Evolutionary conservation across 805 yeast species (phyloP).

Genomic region (Spathaspora boniae): DNA sequence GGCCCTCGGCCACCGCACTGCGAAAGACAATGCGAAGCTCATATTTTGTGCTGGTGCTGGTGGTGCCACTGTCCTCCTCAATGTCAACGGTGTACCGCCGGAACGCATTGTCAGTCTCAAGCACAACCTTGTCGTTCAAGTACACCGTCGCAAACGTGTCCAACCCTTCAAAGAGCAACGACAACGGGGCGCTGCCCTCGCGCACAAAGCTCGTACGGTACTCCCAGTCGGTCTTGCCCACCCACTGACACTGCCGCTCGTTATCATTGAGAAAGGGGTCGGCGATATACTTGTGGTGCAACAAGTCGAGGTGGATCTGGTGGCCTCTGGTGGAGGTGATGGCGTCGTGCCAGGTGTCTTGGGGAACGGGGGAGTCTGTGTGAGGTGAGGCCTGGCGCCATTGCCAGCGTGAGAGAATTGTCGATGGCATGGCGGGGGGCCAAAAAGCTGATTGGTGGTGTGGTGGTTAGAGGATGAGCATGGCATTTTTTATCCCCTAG

Average conservation of each 20-base stretch:
- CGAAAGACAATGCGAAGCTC: slow-evolving; percentile 32
- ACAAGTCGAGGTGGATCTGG: slow-evolving; percentile 41
- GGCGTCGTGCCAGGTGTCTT: slow-evolving; percentile 1
- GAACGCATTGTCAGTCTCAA: slow-evolving; percentile 42
- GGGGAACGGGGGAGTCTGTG: not conserved
- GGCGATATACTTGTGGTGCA: slow-evolving; percentile 32
- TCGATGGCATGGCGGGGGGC: not conserved
- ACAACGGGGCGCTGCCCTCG: slow-evolving; percentile 11
- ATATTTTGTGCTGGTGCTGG: too few relatives aligned
- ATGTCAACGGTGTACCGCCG: slow-evolving; percentile 28
- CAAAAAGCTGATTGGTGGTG: not conserved
- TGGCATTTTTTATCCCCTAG: not conserved
- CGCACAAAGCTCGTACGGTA: slow-evolving; percentile 24
- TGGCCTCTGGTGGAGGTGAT: slow-evolving; percentile 1
- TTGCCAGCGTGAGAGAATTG: slow-evolving; percentile 1
- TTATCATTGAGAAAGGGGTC: slow-evolving; percentile 45
- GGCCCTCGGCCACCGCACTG: slow-evolving; percentile 31
- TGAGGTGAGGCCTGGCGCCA: not conserved
- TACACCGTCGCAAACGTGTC: slow-evolving; percentile 41
- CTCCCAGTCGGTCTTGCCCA: slow-evolving; percentile 47
- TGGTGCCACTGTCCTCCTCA: slow-evolving; percentile 21
- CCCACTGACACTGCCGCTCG: slow-evolving; percentile 47
- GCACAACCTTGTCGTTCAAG: slow-evolving; percentile 33
- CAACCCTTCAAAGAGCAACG: slow-evolving; percentile 38
- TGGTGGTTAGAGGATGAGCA: not conserved